Conservation (phyloP, 2,329 filamentous ascomycete species). For the Venturia pyrina region DNA sequence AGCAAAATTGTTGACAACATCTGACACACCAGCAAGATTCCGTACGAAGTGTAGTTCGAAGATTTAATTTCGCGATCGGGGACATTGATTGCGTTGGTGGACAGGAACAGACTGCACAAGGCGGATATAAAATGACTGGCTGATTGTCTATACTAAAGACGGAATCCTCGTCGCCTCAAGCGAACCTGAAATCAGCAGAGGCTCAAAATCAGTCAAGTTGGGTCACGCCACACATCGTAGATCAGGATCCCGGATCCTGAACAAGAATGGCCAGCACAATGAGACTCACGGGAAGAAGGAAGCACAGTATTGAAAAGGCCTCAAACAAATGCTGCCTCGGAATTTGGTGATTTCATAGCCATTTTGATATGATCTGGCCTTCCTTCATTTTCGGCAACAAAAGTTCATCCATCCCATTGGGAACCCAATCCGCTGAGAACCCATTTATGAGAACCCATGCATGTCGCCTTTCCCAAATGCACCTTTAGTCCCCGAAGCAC, state of each 20-base stretch:
- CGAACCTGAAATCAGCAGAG: background rate
- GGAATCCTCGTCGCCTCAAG: background rate
- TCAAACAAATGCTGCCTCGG: background rate
- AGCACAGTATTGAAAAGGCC: background rate
- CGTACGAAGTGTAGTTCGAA: too few relatives aligned
- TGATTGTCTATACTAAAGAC: background rate
- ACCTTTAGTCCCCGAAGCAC: constrained; percentile 2
- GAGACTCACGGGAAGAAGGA: background rate
- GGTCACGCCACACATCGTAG: background rate
- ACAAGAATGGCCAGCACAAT: background rate
- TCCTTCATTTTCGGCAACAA: background rate
- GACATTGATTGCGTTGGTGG: too few relatives aligned
- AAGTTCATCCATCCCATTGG: background rate
- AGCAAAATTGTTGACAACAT: too few relatives aligned
- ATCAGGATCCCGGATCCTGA: background rate
- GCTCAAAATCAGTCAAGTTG: background rate
- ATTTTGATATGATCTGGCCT: background rate
- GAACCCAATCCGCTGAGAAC: too few relatives aligned
- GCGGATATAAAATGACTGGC: too few relatives aligned
- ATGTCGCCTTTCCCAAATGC: constrained; percentile 5
- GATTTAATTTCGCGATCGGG: too few relatives aligned
- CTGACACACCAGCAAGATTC: too few relatives aligned
- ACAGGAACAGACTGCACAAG: too few relatives aligned
- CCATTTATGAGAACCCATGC: background rate
- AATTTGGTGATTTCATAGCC: constrained; percentile 2